Conservation (phyloP, 2,329 filamentous ascomycete genomes). For the Diaporthe batatas region DNA sequence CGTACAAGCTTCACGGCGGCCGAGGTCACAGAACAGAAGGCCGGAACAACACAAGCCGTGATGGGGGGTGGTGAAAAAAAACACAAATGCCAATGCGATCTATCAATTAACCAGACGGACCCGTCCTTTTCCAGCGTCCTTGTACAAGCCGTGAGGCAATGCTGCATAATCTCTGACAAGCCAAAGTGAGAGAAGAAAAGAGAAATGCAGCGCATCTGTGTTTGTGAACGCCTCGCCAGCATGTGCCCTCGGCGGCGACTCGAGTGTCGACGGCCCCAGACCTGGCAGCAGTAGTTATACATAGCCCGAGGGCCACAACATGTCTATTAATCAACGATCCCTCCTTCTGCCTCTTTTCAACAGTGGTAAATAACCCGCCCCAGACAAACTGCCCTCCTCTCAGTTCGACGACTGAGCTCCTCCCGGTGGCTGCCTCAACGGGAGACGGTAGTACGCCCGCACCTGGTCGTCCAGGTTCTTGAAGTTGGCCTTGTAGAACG, state of each 20-base stretch:
- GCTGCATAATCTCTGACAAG: not conserved
- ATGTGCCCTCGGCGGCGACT: not conserved
- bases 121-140: not conserved
- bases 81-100: slow-evolving; percentile 17
- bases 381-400: not conserved
- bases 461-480: slow-evolving; percentile 27
- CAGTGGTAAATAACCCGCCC: not conserved
- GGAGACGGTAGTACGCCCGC: slow-evolving; percentile 32
- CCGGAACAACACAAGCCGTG: not conserved
- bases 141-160: slow-evolving; percentile 29
- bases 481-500: slow-evolving; percentile 37
- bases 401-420: not conserved
- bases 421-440: not conserved
- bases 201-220: slow-evolving; percentile 18
- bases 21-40: not conserved
- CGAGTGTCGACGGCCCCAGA: not conserved
- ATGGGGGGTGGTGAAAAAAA: not conserved
- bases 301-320: slow-evolving; percentile 3
- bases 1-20: not conserved
- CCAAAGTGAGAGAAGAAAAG: too few species aligned
- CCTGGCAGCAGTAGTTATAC: slow-evolving; percentile 7
- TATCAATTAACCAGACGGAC: not conserved
- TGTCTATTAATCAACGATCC: slow-evolving; percentile 5
- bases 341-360: not conserved
- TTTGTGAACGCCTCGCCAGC: slow-evolving; percentile 24